Evolutionary conservation across 2,329 filamentous ascomycete genomes (phyloP).

Genomic region (Cucurbitaria berberidis): DNA sequence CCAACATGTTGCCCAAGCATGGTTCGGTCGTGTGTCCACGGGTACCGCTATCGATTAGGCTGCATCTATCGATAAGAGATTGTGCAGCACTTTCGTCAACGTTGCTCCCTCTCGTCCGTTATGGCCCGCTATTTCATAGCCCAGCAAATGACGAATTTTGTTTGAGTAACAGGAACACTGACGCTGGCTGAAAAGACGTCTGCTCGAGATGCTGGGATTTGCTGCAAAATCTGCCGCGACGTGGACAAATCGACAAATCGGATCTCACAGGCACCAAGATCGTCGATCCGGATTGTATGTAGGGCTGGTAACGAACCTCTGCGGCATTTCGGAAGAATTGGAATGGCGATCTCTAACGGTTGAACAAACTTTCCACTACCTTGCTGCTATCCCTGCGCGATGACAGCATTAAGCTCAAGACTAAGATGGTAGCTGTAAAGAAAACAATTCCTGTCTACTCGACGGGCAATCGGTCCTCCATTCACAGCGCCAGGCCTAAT

Average conservation of each 20-base stretch:
- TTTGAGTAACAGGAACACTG: not conserved
- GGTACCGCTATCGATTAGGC: slow-evolving; percentile 12
- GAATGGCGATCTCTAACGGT: slow-evolving; percentile 1
- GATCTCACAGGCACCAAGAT: not conserved
- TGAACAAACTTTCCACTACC: not conserved
- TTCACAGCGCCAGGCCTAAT: slow-evolving; percentile 6
- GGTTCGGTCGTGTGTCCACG: not conserved
- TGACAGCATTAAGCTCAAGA: slow-evolving; percentile 1
- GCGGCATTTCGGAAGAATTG: not conserved
- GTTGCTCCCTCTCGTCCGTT: not conserved
- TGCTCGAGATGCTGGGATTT: not conserved
- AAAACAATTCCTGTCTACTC: slow-evolving; percentile 15
- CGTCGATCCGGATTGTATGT: not conserved
- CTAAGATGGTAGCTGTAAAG: slow-evolving; percentile 5
- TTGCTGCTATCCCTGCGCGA: slow-evolving; percentile 1
- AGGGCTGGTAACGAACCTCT: not conserved
- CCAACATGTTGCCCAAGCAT: no score
- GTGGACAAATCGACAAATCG: not conserved
- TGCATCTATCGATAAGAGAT: slow-evolving; percentile 3
- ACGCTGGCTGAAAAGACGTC: not conserved
- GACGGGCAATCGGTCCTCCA: not conserved
- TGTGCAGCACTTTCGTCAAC: not conserved
- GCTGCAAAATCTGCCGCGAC: not conserved
- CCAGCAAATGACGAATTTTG: not conserved
- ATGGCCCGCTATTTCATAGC: not conserved